Conservation (phyloP, 345 rosid genomes). For the Eucalyptus erythrocorys region DNA sequence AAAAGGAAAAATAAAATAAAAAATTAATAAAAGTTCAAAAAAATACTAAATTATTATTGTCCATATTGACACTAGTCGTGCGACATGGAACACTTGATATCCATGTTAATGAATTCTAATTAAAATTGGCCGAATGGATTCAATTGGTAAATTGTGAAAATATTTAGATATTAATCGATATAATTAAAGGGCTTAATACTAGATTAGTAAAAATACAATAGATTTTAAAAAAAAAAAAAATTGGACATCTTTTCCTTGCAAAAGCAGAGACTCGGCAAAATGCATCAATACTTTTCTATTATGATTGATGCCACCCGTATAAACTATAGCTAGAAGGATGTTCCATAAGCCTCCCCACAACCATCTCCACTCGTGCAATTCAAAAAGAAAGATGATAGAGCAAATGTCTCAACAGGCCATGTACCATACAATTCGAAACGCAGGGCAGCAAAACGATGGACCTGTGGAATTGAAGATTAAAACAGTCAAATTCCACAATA, state of each 20-base stretch:
- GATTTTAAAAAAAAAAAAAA: fast-evolving
- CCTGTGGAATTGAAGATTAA: neutral
- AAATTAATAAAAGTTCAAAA: too few species aligned
- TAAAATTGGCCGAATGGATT: fast-evolving
- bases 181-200: too few species aligned
- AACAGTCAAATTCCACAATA: neutral
- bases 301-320: neutral
- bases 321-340: neutral
- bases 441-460: neutral
- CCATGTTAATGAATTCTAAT: fast-evolving
- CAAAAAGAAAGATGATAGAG: neutral
- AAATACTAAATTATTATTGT: too few species aligned
- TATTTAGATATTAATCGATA: fast-evolving
- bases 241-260: too few species aligned
- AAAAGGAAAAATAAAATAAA: neutral
- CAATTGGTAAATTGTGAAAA: too few species aligned
- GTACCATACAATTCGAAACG: neutral
- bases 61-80: fast-evolving
- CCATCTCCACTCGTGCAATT: neutral
- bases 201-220: too few species aligned
- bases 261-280: neutral
- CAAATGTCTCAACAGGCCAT: neutral
- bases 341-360: neutral
- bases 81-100: too few species aligned
- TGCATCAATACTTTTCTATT: neutral